phyloP scores from a whole-genome alignment of 78 protist genomes.

The Planoprotostelium fungivorum region DNA sequence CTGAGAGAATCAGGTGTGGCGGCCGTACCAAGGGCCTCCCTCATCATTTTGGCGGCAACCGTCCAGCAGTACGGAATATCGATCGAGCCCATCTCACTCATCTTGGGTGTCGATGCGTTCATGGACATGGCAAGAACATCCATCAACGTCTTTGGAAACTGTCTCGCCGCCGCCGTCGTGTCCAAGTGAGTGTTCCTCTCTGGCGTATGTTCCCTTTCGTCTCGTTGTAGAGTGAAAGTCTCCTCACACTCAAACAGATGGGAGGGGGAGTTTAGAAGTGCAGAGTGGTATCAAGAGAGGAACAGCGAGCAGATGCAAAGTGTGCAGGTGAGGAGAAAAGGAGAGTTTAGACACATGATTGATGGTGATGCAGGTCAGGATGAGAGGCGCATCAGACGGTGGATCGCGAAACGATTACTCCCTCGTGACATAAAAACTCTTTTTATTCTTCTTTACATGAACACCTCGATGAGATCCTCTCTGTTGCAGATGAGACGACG shows the following conservation, averaged over 20 bases:
- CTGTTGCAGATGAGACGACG: too few relatives aligned
- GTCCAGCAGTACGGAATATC: not conserved
- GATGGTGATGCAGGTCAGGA: too few relatives aligned
- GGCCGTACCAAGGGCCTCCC: not conserved
- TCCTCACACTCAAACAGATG: not conserved
- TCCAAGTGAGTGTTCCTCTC: not conserved
- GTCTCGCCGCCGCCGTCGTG: not conserved
- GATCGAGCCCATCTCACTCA: not conserved
- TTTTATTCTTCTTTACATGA: too few relatives aligned
- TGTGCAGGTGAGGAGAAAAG: not conserved
- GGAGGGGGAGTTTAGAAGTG: not conserved
- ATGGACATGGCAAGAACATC: not conserved
- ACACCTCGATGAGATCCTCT: too few relatives aligned
- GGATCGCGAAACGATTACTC: too few relatives aligned
- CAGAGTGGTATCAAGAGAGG: not conserved
- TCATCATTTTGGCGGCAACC: not conserved
- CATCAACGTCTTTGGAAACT: not conserved
- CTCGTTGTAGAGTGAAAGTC: too few relatives aligned
- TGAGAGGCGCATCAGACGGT: too few relatives aligned
- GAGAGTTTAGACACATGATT: too few relatives aligned
- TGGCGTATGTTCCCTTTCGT: too few relatives aligned
- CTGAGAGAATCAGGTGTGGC: not conserved
- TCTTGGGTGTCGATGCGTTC: not conserved
- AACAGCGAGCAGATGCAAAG: not conserved
- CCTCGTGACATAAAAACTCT: too few relatives aligned